Base-by-base conservation (phyloP, 805 yeast genomes). In the Zygoascus flipseniorum region DNA sequence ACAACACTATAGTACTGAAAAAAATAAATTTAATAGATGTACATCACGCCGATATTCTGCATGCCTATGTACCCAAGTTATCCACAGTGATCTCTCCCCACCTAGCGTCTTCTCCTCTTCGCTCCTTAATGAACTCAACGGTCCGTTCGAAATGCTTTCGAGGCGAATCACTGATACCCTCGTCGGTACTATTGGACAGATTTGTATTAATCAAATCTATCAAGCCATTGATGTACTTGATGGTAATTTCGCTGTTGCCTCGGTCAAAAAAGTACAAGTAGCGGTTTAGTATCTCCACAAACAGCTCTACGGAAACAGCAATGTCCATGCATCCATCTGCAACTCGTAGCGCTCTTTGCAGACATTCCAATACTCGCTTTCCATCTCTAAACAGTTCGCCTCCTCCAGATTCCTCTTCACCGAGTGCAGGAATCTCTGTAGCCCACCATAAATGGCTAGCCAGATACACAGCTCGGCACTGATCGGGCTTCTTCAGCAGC, bases 381-480 rank as follows among this genome's bases (percentile, higher is more conserved):
- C 79, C 80, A 55, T 75, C 78, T 48, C 79, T 64, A 63, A 69
- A 72, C 54, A 72, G 52, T 1, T 69, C 72, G 23, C 69, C 70
- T 26, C 75, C 77, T 26, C 37, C 26, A 8, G 41, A 16, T 53
- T 73, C 79, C 52, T 69, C 72, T 54, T 76, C 78, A 5, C 72
- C 78, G 52, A 68, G 61, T 1, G 69, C 74, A 19, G 76, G 73
- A 16, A 75, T 76, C 55, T 86, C 89, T 23, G 84, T 81, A 63
- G 92, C 85, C 93, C 95, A 87, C 97, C 97, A 93, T 48, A 93
- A 71, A 69, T 93, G 97, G 0, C 96, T 83, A 44, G 96, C 90
- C 50, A 80, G 69, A 65, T 86, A 88, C 5, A 89, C 95, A 0
- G 96, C 83, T 14, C 97, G 80, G 67, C 97, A 90, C 68, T 93